Conservation (phyloP, 1,139 yeast genomes). For the Protomyces macrosporus region DNA sequence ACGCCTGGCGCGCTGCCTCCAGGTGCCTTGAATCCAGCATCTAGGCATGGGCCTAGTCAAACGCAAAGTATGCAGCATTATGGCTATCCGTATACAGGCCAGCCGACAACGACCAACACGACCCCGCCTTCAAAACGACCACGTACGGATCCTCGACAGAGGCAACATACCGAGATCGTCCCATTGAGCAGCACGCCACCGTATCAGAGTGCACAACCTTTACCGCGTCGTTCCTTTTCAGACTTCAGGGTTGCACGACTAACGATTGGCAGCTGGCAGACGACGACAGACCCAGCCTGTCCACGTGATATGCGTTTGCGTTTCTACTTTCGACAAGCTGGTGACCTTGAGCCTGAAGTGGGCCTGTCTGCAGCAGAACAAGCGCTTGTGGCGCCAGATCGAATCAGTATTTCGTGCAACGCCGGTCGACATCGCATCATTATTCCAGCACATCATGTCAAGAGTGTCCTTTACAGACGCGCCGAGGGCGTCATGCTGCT, state of each 20-base stretch:
- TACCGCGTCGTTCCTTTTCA: slow-evolving; percentile 25
- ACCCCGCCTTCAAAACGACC: background rate
- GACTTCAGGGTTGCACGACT: slow-evolving; percentile 33
- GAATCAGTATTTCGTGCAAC: slow-evolving; percentile 33
- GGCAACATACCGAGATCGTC: background rate
- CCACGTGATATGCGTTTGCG: slow-evolving; percentile 32
- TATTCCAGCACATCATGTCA: slow-evolving; percentile 35
- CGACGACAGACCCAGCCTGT: slow-evolving; percentile 29
- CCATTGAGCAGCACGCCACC: no score
- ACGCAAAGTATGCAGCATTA: no score
- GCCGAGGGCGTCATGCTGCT: slow-evolving; percentile 32
- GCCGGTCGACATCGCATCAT: slow-evolving; percentile 34
- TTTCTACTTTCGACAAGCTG: slow-evolving; percentile 19
- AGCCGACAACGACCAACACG: background rate
- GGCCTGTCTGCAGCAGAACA: slow-evolving; percentile 31
- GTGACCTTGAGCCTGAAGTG: slow-evolving; percentile 27
- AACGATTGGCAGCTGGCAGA: slow-evolving; percentile 32
- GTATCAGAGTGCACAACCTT: background rate
- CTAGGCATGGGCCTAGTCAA: no score
- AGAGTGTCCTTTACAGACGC: slow-evolving; percentile 32
- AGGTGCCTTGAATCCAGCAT: no score
- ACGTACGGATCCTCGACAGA: background rate
- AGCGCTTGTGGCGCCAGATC: slow-evolving; percentile 34
- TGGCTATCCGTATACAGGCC: background rate
- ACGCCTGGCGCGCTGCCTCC: no score